phyloP scores from a whole-genome alignment of 805 yeast genomes.

The Pichia heedii region DNA sequence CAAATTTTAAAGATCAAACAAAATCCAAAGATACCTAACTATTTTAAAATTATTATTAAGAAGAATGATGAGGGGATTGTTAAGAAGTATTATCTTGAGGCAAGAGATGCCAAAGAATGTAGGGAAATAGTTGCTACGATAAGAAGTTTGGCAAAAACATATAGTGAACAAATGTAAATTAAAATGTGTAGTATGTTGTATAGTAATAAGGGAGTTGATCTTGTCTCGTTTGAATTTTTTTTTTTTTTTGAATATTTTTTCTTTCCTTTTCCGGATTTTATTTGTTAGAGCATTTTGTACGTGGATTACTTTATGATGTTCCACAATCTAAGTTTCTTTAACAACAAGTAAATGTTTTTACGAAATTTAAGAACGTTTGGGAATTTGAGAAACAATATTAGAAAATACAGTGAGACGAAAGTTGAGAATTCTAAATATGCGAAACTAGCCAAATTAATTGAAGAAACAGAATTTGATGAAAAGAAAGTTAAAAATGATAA shows the following conservation, averaged over 20 bases:
- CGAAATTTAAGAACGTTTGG: no score
- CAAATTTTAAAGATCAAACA: conserved; percentile 71
- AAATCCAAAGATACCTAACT: conserved; percentile 62
- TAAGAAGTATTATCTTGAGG: conserved; percentile 84
- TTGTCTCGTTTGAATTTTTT: neutral
- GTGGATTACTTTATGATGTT: no score
- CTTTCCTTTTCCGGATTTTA: no score
- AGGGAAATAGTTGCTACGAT: conserved; percentile 71
- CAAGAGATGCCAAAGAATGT: conserved; percentile 49
- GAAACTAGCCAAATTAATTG: neutral
- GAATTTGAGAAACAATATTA: neutral
- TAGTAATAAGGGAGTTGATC: neutral
- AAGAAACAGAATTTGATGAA: neutral
- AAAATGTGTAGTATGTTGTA: no score
- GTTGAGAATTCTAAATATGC: neutral
- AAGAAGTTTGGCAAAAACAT: conserved; percentile 43
- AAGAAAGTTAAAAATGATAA: neutral
- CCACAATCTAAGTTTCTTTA: no score
- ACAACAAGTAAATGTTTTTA: no score
- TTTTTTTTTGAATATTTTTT: neutral
- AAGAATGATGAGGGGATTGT: conserved; percentile 48
- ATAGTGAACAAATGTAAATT: conserved; percentile 8
- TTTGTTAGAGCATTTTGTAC: no score
- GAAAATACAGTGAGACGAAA: neutral
- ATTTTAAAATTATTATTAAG: conserved; percentile 72